phyloP scores from a whole-genome alignment of 2,329 filamentous ascomycete species.

The Botrytis tulipae region DNA sequence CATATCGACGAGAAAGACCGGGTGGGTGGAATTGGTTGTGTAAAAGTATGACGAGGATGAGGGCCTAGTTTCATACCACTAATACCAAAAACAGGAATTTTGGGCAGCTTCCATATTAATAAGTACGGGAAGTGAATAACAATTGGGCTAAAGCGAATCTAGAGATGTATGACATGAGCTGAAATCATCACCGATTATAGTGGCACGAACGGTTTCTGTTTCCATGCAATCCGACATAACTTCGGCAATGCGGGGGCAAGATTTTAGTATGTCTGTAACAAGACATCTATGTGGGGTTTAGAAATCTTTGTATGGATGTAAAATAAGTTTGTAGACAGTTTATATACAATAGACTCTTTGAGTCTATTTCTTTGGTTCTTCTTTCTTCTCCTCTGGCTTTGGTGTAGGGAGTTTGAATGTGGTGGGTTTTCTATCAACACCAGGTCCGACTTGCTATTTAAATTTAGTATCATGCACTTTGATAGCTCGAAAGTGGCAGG shows the following conservation, averaged over 20 bases:
- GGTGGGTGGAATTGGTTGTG: not conserved
- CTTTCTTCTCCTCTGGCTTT: conserved; percentile 89
- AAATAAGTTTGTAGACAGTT: conserved; percentile 24
- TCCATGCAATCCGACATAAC: not conserved
- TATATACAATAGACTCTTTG: conserved; percentile 34
- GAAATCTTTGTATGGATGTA: not conserved
- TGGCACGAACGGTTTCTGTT: not conserved
- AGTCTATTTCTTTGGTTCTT: conserved; percentile 84
- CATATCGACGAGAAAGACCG: not conserved
- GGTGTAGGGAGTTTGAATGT: conserved; percentile 91
- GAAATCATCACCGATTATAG: not conserved
- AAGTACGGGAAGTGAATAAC: not conserved
- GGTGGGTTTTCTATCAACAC: conserved; percentile 77
- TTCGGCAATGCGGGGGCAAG: not conserved
- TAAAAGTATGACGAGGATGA: not conserved
- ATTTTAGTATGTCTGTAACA: not conserved
- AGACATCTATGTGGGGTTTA: not conserved
- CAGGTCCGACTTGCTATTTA: conserved; percentile 66
- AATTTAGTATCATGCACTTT: conserved; percentile 25
- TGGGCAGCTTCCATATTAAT: not conserved
- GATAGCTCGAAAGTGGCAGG: conserved; percentile 32
- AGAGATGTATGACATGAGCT: not conserved
- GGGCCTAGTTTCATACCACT: not conserved
- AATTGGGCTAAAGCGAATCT: not conserved
- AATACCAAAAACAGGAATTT: not conserved